Base-by-base conservation (phyloP, 1,284 basidiomycete species). In the Neonothopanus nambi region DNA sequence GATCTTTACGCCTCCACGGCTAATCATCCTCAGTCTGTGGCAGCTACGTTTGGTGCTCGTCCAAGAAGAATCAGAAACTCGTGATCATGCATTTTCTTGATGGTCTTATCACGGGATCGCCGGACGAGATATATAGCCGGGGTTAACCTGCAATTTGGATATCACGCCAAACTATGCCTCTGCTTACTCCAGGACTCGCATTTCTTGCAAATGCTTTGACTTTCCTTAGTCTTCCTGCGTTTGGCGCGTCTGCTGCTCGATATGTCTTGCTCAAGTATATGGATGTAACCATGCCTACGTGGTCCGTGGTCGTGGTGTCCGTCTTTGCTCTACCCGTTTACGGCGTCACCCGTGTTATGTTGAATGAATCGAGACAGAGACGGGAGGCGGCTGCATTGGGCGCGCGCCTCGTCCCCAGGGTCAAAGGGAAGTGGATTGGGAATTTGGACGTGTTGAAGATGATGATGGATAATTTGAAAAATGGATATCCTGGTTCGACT, bases 401-500 rank as follows among this genome's bases (percentile, higher is more conserved):
- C 1, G 60, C 61, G 28, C 60, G 60, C 17, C 46, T 56, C 8
- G 52, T 59, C 15, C 61, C 61, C 5, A 37, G 38, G 21, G 50
- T 51, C 8, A 44, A 44, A 18, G 60, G 60, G 5, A 49, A 39
- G 5, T 56, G 49, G 13, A 26, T 57, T 11, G 67, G 68, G n/a
- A 66, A 67, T 47, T 18, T 70, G n/a, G 69, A 70, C 41, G 47
- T 69, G 26, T 41, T 72, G 4, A 52, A 59, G 26, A 53, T 45
- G 33, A 61, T 65, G 62, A 62, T 63, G 52, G 50, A 64, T 12
- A 66, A 64, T 21, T 50, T 59, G 23, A 55, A 58, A 15, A 55
- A 45, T 36, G 67, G 67, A 5, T 69, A 70, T 59, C 67, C 67
- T 37, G 67, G 60, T 58, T n/a, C 44, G 51, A 37, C 17, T 20